Base-by-base conservation (phyloP, 2,329 filamentous ascomycete genomes). In the Aspergillus sp. region DNA sequence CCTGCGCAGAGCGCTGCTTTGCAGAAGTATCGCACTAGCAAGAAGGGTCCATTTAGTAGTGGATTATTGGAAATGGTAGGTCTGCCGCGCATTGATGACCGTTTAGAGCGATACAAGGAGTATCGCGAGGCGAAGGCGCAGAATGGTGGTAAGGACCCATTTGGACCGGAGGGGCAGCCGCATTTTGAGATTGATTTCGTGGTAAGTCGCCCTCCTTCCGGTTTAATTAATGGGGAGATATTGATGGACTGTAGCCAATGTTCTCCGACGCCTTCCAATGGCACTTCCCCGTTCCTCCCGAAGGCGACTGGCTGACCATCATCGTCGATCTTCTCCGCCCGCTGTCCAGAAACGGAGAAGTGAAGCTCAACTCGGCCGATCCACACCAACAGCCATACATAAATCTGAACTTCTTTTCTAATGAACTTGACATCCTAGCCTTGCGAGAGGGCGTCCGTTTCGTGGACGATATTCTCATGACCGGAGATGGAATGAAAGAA, bases 181-280 rank as follows among this genome's bases (percentile, higher is more conserved):
- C 51, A 53, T 43, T 53, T 53, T 15, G 51, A 53, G 51, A 41
- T 53, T 39, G 51, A 53, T 32, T 53, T 53, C 12, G 51, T 53
- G 36, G 51, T 53, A 19, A 21, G 50, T 52, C 12, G 10, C 6
- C 5, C 13, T 9, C 8, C n/a, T 15, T 17, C 3, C 5, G 3
- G 13, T 10, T 28, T 4, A 2, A 28, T n/a, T 8, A n/a, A 10
- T 3, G 7, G 10, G n/a, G 10, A 30, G 2, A 0, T 28, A 13
- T 25, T 19, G 19, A 19, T 19, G 2, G 2, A 19, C 3, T 19
- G 19, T 19, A 19, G 19, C 19, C 51, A 10, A 53, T 53, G 51
- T 53, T 53, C 51, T 53, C 51, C 19, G 51, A 53, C 32, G 51
- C 51, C 13, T 53, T 53, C 2, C 51, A 53, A 13, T 53, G 51